phyloP scores from a whole-genome alignment of 192 early-diverging fungal species.

The Gaertneriomyces semiglobifer region DNA sequence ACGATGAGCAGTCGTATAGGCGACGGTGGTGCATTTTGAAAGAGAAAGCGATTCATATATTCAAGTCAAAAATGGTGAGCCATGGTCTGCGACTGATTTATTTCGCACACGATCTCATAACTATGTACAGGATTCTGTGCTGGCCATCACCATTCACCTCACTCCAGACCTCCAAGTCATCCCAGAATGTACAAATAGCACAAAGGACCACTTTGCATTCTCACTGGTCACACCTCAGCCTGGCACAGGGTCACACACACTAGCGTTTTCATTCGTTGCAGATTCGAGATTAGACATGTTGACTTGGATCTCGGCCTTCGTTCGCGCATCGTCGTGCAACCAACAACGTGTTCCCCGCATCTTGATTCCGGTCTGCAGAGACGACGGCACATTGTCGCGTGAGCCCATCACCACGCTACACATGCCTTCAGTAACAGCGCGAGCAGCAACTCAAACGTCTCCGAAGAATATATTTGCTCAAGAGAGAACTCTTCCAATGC shows the following conservation, averaged over 20 bases:
- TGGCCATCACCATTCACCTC: constrained; percentile 4
- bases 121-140: neutral
- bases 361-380: too few species aligned
- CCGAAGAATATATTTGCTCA: too few species aligned
- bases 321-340: neutral
- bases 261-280: neutral
- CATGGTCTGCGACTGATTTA: neutral
- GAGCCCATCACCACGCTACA: too few species aligned
- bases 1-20: neutral
- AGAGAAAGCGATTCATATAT: neutral
- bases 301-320: constrained; percentile 1
- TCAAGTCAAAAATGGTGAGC: neutral
- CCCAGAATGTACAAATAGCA: neutral
- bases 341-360: too few species aligned
- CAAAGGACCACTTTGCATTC: constrained; percentile 1
- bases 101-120: neutral
- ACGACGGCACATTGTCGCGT: too few species aligned
- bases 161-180: neutral
- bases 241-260: neutral
- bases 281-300: constrained; percentile 7
- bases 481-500: too few species aligned
- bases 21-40: constrained; percentile 1
- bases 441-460: too few species aligned
- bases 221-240: constrained; percentile 4
- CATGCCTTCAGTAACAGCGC: too few species aligned